Conservation (phyloP, 73 alveolate genomes). For the Paramecium sexaurelia region DNA sequence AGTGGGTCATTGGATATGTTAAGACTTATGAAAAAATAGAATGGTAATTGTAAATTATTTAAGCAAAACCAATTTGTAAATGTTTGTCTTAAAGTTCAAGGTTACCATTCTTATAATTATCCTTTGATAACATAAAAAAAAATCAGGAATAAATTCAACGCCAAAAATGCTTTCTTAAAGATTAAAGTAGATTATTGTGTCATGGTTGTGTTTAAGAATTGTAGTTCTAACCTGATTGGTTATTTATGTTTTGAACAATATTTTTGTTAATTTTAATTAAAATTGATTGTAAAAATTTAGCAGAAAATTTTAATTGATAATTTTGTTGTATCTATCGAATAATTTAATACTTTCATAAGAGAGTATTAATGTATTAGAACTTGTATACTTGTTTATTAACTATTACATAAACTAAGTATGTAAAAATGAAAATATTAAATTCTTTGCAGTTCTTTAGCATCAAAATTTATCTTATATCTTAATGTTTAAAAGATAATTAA, state of each 20-base stretch:
- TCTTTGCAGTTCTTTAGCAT: too few relatives aligned
- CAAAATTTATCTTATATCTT: too few relatives aligned
- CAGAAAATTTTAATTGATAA: too few relatives aligned
- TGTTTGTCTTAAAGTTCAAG: neutral
- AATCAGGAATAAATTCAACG: neutral
- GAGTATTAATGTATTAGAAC: too few relatives aligned
- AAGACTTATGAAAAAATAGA: neutral
- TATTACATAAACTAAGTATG: too few relatives aligned
- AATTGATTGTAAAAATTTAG: neutral
- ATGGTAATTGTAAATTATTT: neutral
- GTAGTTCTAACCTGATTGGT: neutral
- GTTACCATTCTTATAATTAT: neutral
- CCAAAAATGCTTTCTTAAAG: neutral
- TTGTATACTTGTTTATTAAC: too few relatives aligned
- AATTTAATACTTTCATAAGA: too few relatives aligned
- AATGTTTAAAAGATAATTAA: too few relatives aligned
- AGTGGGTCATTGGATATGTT: neutral
- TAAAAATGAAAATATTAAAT: too few relatives aligned
- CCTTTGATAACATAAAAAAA: neutral
- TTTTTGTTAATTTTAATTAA: neutral
- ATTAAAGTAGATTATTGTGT: neutral
- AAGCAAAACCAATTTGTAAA: neutral
- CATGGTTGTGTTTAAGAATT: neutral
- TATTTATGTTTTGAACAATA: neutral
- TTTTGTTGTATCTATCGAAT: too few relatives aligned